Conservation (phyloP, 495 filamentous ascomycete genomes). For the Penicillium cinerascens region DNA sequence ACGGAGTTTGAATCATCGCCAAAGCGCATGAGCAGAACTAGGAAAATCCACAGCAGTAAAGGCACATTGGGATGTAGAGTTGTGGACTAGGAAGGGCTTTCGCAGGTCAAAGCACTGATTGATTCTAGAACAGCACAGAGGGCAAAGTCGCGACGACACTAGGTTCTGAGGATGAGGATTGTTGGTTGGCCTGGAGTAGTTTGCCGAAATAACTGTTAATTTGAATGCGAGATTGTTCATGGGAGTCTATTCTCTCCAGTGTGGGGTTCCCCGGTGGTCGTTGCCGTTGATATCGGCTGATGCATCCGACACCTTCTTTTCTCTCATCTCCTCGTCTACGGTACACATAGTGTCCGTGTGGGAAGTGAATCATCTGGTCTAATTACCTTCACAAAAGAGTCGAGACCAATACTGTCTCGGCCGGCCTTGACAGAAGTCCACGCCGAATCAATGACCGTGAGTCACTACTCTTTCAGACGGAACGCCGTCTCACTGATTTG, state of each 20-base stretch:
- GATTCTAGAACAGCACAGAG: constrained; percentile 12
- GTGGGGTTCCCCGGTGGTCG: background rate
- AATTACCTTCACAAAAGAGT: too few species aligned
- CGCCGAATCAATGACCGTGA: background rate
- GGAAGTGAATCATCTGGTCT: too few species aligned
- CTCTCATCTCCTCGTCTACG: background rate
- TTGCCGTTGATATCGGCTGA: background rate
- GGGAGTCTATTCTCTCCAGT: background rate
- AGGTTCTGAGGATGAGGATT: background rate
- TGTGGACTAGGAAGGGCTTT: background rate
- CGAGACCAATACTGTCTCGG: too few species aligned
- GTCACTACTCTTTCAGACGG: background rate
- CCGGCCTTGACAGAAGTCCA: background rate
- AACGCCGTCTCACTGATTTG: background rate
- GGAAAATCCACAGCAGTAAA: constrained; percentile 17
- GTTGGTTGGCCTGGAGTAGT: background rate
- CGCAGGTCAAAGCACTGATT: constrained; percentile 9
- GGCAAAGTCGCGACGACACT: constrained; percentile 3
- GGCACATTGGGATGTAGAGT: constrained; percentile 16
- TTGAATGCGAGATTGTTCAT: too few species aligned
- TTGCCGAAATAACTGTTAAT: background rate
- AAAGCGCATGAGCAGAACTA: constrained; percentile 15
- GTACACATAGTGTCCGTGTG: background rate
- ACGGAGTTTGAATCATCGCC: background rate
- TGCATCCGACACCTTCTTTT: background rate